Evolutionary conservation across 2,329 filamentous ascomycete genomes (phyloP), one percentile per base, ranked within the genome.

Genomic region (Epichloe gansuensis): DNA sequence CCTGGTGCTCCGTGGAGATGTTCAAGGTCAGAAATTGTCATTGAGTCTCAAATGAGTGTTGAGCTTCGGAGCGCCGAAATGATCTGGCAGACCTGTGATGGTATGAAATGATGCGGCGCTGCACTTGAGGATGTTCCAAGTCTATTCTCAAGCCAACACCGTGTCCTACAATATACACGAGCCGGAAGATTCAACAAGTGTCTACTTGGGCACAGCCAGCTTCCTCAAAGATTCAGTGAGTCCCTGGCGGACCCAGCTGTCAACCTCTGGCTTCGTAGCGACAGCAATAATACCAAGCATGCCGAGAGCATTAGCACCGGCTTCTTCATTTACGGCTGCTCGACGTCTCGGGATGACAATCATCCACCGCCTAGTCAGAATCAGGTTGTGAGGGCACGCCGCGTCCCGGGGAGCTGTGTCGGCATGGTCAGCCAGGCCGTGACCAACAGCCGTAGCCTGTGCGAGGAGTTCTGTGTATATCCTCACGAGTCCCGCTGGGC

Each of bases 271-370:
- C 42, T 34, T 39, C 23, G 50, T 35, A 9, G 31, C 34, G 11
- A 51, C 43, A 38, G 42, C 43, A 17, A 73, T 58, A 49, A 68
- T 66, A 0, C 74, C 74, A 48, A 76, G 50, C 73, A 76, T 75
- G 1, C 71, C 73, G 1, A 66, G 64, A 0, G 72, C 65, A 56
- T 76, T 75, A 1, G 69, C 70, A 1, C 67, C 62, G 0, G 65
- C 68, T 9, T 27, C 47, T 9, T 65, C 58, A 15, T 67, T 61
- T 23, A 23, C 23, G 0, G 60, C 64, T 0, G 62, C 67, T 4
- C 53, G 59, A 13, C 65, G 62, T 25, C 74, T 63, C 3, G 74
- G 74, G 25, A 76, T 66, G 2, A 76, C 68, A n/a, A 76, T 57
- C 23, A 77, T 67, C 63, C 70, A 70, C 25, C 67, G 63, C 31